Conservation (phyloP, 169 alveolate genomes). For the Plasmodium ovale region DNA sequence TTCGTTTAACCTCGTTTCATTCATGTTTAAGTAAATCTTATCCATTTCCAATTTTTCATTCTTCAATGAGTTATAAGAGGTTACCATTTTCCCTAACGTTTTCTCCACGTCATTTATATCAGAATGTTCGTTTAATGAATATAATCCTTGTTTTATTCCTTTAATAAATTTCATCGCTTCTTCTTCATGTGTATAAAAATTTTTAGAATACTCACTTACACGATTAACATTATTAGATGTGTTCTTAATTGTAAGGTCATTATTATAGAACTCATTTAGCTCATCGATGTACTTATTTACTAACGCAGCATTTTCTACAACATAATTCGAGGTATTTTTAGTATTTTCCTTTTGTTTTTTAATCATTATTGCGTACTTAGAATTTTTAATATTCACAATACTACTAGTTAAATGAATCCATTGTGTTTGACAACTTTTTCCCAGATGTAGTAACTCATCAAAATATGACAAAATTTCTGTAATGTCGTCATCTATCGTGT, state of each 20-base stretch:
- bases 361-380: neutral
- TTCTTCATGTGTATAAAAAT: neutral
- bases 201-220: neutral
- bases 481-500: neutral
- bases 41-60: constrained; percentile 7
- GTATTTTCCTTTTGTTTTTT: constrained; percentile 15
- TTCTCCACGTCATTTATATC: neutral
- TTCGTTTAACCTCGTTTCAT: neutral
- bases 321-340: neutral
- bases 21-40: neutral
- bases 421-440: constrained; percentile 17
- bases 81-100: neutral
- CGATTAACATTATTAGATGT: constrained; percentile 1
- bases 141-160: neutral
- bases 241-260: neutral
- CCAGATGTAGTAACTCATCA: constrained; percentile 9
- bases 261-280: neutral
- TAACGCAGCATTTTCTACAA: neutral
- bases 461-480: neutral
- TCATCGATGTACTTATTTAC: neutral
- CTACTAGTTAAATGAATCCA: neutral
- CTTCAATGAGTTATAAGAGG: neutral
- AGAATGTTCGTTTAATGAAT: neutral
- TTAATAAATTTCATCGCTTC: neutral
- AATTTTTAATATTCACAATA: neutral